Evolutionary conservation across 257 asterid genomes (phyloP), one percentile per base, ranked within the genome.

Genomic region (Solanum stenotomum): DNA sequence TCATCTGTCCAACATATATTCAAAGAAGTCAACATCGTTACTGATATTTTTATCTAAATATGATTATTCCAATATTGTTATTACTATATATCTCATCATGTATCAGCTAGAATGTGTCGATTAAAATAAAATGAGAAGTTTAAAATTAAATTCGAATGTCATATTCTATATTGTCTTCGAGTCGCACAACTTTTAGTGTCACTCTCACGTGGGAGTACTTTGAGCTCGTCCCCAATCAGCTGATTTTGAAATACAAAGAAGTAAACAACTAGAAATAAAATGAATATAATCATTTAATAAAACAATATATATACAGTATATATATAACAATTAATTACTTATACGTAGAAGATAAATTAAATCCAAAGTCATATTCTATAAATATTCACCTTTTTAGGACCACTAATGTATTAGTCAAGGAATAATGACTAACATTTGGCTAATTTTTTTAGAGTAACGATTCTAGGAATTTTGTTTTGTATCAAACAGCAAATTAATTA

Each of bases 31-130:
- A 42, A 42, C 49, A 42, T 11, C 2, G 49, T 11, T 0, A 42
- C 49, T 42, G 49, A 42, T 42, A 42, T 27, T 42, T 1, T 42
- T 42, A 11, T 42, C 15, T 42, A 11, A 42, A 42, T 42, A 42
- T 42, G 15, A 42, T 42, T 42, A 1, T 42, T 42, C 49, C 49
- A 11, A 42, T 42, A 42, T 42, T 42, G 5, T 42, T 42, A 42
- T 42, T 42, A 40, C 46, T 40, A 40, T 40, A 10, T 38, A 38
- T 38, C 3, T 0, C 42, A 38, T 38, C 42, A 38, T 40, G 46
- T 40, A 40, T 40, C 1, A 42, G 5, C 0, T 42, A 42, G 0
- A 42, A 11, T 0, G 5, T 42, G 1, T 4, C 13, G 5, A 42
- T 42, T 0, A 42, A 42, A 42, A 42, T 42, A 42, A 42, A 42